A percentile compares a stretch with the other conserved stretches of the same genome.
Evolutionary conservation across 345 rosid species (phyloP).

Genomic region (Cardamine occulta): DNA sequence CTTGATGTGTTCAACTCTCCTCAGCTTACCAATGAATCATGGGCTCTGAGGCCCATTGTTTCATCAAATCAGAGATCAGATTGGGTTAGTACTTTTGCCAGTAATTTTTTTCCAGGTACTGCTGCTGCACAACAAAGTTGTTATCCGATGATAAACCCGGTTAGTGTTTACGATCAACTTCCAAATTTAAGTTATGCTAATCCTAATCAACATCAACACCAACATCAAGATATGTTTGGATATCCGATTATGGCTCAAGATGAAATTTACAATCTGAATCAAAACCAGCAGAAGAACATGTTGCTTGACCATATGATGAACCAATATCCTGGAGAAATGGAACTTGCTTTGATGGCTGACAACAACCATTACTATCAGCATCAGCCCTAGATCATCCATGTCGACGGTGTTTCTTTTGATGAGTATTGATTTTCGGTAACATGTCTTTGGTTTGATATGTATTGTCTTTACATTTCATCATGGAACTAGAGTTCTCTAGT

Average conservation of each 20-base stretch:
- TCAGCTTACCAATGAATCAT: neutral
- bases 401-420: neutral
- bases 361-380: conserved; percentile 17
- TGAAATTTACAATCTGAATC: neutral
- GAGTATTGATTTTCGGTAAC: neutral
- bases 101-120: neutral
- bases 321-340: neutral
- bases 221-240: neutral
- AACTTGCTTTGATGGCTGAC: neutral
- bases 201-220: neutral
- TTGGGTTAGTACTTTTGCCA: neutral
- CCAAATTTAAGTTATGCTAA: neutral
- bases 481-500: neutral
- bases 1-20: conserved; percentile 14
- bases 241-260: neutral
- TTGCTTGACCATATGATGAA: neutral
- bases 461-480: neutral
- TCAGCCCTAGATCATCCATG: neutral
- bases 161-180: neutral
- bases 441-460: conserved; percentile 18
- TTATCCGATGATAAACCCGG: conserved; percentile 7
- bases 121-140: conserved; percentile 19
- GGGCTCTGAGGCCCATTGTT: neutral
- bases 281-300: neutral
- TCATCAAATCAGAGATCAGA: neutral